Base-by-base conservation (phyloP, 208 protist species). In the Trypanosoma melophagium region DNA sequence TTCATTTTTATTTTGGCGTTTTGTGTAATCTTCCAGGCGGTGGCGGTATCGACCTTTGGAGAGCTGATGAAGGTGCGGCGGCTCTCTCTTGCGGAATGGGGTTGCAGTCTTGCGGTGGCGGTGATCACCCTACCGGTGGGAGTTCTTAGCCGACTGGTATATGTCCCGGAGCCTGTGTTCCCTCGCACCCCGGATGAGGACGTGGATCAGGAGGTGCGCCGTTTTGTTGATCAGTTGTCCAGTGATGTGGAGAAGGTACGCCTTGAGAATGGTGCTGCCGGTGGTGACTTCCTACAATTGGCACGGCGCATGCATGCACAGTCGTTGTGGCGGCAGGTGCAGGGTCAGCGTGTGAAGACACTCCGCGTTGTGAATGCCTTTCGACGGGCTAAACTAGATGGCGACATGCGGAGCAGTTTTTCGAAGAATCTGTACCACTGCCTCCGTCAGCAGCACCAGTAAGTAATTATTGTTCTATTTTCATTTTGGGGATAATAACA, bases 21-120 rank as follows among this genome's bases (percentile, higher is more conserved):
- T 60, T 96, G 86, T 55, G 62, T 89, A 16, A 40, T 47, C 28
- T 80, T 96, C 56, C 96, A 98, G 76, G 44, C 86, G 9, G 0
- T 97, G 10, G 88, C 95, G 1, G 90, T 98, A 22, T 74, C 96
- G 74, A 86, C 89, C 62, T 94, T 94, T 65, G 90, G 92, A 10
- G 76, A 90, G 22, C 91, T 97, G 60, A 95, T 96, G 89, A 63
- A 79, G n/a, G 92, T 96, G 16, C 76, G 74, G 7, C 16, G 53
- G 0, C 75, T 93, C 4, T 63, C 68, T 28, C 13, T 17, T 12
- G 60, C 65, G 3, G 71, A 93, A 72, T 96, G 90, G 87, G 52
- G 55, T 35, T 65, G 57, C n/a, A 79, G 69, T 47, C 5, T 81
- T 7, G 21, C 76, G 3, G 41, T 88, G 49, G 56, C 77, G 41